phyloP scores from a whole-genome alignment of 169 alveolate genomes.

The Babesia ovata region DNA sequence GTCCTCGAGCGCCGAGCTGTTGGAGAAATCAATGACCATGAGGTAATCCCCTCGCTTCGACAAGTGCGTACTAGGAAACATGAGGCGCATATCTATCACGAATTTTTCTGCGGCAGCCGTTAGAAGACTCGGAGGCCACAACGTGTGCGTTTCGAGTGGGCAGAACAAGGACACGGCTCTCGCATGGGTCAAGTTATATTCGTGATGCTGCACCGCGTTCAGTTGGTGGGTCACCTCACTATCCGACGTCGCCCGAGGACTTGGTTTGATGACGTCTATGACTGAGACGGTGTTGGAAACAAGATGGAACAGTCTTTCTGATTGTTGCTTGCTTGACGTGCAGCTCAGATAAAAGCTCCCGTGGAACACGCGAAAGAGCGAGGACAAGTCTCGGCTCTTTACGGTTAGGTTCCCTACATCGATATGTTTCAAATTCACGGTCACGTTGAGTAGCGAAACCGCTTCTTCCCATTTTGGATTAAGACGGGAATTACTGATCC shows the following conservation, averaged over 20 bases:
- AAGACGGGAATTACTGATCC: neutral
- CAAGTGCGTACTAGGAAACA: slow-evolving; percentile 21
- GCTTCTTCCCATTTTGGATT: neutral
- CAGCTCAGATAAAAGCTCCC: slow-evolving; percentile 16
- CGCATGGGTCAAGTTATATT: slow-evolving; percentile 12
- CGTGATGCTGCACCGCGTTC: neutral
- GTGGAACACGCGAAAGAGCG: neutral
- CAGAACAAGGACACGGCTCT: slow-evolving; percentile 21
- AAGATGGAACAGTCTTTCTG: neutral
- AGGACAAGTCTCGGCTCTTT: slow-evolving; percentile 1
- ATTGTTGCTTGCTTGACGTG: neutral
- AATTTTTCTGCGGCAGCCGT: neutral
- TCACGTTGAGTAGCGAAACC: neutral
- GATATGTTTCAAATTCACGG: neutral
- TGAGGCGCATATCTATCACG: neutral
- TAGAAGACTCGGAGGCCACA: slow-evolving; percentile 4
- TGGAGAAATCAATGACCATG: slow-evolving; percentile 26
- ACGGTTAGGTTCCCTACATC: neutral
- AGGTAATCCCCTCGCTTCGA: slow-evolving; percentile 12
- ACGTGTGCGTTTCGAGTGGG: slow-evolving; percentile 27
- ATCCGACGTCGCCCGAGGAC: neutral
- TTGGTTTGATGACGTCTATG: slow-evolving; percentile 4
- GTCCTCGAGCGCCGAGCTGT: slow-evolving; percentile 16
- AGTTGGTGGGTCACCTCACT: neutral
- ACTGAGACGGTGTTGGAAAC: slow-evolving; percentile 22